Percentiles rank a stretch among this genome's conserved stretches.
phyloP scores from a whole-genome alignment of 306 rosid genomes.

The Vigna angularis region DNA sequence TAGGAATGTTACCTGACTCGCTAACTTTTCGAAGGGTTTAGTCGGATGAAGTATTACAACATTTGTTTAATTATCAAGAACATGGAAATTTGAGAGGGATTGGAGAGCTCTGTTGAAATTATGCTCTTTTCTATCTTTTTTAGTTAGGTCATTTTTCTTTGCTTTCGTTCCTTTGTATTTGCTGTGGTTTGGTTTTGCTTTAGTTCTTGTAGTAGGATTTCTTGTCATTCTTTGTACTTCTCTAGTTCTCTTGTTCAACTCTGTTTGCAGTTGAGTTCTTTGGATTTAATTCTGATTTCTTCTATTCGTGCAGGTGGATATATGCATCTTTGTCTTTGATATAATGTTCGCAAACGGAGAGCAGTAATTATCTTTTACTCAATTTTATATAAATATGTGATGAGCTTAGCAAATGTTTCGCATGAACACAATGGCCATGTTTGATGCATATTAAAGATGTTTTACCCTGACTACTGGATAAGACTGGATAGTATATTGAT shows the following conservation, averaged over 20 bases:
- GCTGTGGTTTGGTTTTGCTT: constrained; percentile 25
- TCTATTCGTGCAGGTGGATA: constrained; percentile 76
- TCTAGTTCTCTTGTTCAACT: constrained; percentile 16
- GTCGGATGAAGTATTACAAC: background rate
- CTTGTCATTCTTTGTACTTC: constrained; percentile 19
- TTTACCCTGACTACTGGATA: background rate
- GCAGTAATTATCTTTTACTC: constrained; percentile 61
- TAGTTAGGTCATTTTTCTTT: constrained; percentile 7
- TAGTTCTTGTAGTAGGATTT: constrained; percentile 11
- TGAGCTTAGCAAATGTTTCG: constrained; percentile 33
- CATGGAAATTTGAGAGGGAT: constrained; percentile 10
- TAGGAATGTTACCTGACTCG: background rate
- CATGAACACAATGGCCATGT: constrained; percentile 36
- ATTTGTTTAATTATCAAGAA: background rate
- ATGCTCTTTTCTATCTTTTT: background rate
- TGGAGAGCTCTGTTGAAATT: constrained; percentile 21
- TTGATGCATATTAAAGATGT: background rate
- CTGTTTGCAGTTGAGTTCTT: constrained; percentile 36
- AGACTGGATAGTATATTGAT: constrained; percentile 22
- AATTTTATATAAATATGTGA: constrained; percentile 5
- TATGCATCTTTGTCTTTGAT: constrained; percentile 86
- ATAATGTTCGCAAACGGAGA: constrained; percentile 88
- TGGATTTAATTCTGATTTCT: constrained; percentile 41
- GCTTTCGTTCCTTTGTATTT: constrained; percentile 13
- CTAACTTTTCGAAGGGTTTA: constrained; percentile 18